phyloP scores from a whole-genome alignment of 2,329 filamentous ascomycete genomes.

The Claviceps maximensis region DNA sequence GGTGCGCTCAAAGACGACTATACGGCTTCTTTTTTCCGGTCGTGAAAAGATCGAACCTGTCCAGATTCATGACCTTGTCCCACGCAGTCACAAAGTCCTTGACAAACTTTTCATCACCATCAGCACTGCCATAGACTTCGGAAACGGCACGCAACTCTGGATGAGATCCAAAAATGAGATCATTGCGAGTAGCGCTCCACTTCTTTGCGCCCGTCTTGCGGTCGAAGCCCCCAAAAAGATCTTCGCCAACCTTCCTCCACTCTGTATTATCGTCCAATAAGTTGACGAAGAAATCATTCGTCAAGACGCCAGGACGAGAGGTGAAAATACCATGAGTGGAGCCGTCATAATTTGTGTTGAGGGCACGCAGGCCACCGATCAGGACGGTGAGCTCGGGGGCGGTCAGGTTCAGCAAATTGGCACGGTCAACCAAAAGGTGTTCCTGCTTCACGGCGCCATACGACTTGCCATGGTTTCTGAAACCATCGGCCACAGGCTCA shows the following conservation, averaged over 20 bases:
- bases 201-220: constrained; percentile 52
- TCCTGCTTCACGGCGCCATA: constrained; percentile 49
- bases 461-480: constrained; percentile 64
- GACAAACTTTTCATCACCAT: constrained; percentile 49
- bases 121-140: constrained; percentile 53
- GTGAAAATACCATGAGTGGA: constrained; percentile 57
- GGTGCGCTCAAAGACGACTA: constrained; percentile 8
- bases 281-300: constrained; percentile 75
- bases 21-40: constrained; percentile 5
- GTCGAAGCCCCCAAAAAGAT: constrained; percentile 51
- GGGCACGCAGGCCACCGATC: constrained; percentile 56
- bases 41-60: constrained; percentile 48
- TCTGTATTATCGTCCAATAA: constrained; percentile 52
- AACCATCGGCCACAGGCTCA: constrained; percentile 58
- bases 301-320: constrained; percentile 51
- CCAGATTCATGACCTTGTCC: constrained; percentile 63
- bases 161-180: constrained; percentile 62
- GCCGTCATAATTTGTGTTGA: constrained; percentile 60
- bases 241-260: constrained; percentile 41
- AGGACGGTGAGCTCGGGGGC: constrained; percentile 59
- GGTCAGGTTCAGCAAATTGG: constrained; percentile 55
- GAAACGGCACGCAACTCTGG: constrained; percentile 57
- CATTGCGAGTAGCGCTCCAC: constrained; percentile 56
- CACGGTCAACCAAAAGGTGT: constrained; percentile 58
- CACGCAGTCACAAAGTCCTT: constrained; percentile 60